A percentile compares a stretch with the other conserved stretches of the same genome.
phyloP scores from a whole-genome alignment of 1,139 yeast species.

The Arxiozyma slooffiae region DNA sequence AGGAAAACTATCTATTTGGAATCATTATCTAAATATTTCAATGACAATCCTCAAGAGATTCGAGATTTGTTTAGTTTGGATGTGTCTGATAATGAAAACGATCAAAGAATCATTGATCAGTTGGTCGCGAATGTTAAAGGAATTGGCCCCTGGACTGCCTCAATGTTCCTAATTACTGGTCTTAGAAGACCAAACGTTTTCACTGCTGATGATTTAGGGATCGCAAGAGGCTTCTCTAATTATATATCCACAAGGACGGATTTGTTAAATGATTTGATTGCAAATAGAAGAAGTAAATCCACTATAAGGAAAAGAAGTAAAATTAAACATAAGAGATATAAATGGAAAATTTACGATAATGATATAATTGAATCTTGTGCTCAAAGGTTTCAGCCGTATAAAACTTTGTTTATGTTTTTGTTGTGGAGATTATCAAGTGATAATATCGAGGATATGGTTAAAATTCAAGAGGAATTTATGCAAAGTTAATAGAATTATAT shows the following conservation, averaged over 20 bases:
- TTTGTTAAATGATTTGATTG: not conserved
- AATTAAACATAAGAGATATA: slow-evolving; percentile 35
- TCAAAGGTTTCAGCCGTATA: slow-evolving; percentile 42
- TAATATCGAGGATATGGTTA: slow-evolving; percentile 43
- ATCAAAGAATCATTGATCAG: not conserved
- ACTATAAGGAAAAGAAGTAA: no score
- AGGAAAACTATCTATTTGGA: slow-evolving; percentile 60
- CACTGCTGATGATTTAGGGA: slow-evolving; percentile 73
- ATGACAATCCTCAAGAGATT: slow-evolving; percentile 35
- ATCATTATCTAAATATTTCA: slow-evolving; percentile 52
- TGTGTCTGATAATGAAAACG: not conserved
- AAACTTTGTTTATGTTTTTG: slow-evolving; percentile 59
- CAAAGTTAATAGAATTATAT: not conserved
- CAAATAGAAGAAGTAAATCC: no score
- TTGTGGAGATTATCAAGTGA: slow-evolving; percentile 65
- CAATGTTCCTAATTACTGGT: slow-evolving; percentile 73
- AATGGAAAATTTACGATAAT: slow-evolving; percentile 57
- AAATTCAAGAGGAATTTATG: slow-evolving; percentile 20
- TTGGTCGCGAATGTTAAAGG: slow-evolving; percentile 50
- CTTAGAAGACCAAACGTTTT: slow-evolving; percentile 59
- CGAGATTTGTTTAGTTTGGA: slow-evolving; percentile 32
- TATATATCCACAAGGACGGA: not conserved
- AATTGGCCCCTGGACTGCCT: slow-evolving; percentile 84
- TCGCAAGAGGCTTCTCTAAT: slow-evolving; percentile 53
- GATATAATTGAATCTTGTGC: slow-evolving; percentile 49